phyloP scores from a whole-genome alignment of 805 yeast species.

The Ogataea nitratoaversa region DNA sequence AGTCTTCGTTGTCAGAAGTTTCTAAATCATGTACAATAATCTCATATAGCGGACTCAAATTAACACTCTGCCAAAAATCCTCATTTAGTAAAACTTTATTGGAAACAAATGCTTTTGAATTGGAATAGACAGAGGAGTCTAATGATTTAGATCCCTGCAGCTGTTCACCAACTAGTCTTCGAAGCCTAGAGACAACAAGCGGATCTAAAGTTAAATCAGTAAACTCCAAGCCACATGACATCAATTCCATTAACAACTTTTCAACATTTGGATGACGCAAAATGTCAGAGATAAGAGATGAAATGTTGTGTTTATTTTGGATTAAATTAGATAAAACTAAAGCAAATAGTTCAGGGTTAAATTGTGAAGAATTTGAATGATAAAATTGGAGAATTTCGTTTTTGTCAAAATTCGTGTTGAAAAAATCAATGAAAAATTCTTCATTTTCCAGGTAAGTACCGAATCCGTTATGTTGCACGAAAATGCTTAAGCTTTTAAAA shows the following conservation, averaged over 20 bases:
- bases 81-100: constrained; percentile 19
- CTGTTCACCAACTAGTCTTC: constrained; percentile 25
- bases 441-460: constrained; percentile 30
- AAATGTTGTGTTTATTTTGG: constrained; percentile 4
- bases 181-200: constrained; percentile 17
- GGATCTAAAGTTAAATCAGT: constrained; percentile 18
- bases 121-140: constrained; percentile 15
- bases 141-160: constrained; percentile 10
- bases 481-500: constrained; percentile 35
- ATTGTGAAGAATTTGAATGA: constrained; percentile 1
- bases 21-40: constrained; percentile 11
- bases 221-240: constrained; percentile 15
- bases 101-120: constrained; percentile 19
- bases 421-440: constrained; percentile 38
- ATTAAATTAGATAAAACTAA: constrained; percentile 13
- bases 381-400: constrained; percentile 12
- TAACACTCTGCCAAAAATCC: constrained; percentile 25
- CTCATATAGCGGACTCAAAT: constrained; percentile 18
- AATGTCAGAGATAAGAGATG: constrained; percentile 12
- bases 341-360: constrained; percentile 17
- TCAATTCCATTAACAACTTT: constrained; percentile 16
- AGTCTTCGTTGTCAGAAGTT: constrained; percentile 14
- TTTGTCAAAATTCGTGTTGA: constrained; percentile 15
- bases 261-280: constrained; percentile 13
- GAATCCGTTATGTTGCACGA: constrained; percentile 34